Conservation (phyloP, 129 eudicot genomes). For the Cynara cardunculus region DNA sequence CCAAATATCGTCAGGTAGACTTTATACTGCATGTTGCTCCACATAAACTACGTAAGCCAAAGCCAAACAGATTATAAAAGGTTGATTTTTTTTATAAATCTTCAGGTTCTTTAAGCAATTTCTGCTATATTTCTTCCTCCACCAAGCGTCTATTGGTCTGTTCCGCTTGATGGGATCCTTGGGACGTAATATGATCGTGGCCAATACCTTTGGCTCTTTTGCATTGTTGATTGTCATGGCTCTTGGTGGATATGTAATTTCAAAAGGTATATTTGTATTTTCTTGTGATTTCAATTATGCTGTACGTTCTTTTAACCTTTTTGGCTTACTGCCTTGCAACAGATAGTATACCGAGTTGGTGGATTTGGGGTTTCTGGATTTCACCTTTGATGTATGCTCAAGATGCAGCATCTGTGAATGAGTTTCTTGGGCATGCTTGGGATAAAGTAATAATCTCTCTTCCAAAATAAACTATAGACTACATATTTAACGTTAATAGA, state of each 20-base stretch:
- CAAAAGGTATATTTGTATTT: constrained; percentile 55
- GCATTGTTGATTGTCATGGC: constrained; percentile 98
- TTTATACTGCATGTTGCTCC: not conserved
- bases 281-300: not conserved
- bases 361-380: constrained; percentile 99
- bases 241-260: constrained; percentile 93
- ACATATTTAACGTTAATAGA: not conserved
- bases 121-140: constrained; percentile 74
- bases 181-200: constrained; percentile 98
- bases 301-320: not conserved
- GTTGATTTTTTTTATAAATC: constrained; percentile 2
- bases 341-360: constrained; percentile 93
- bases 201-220: constrained; percentile 97
- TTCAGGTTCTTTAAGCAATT: constrained; percentile 83
- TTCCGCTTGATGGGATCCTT: constrained; percentile 93
- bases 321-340: constrained; percentile 27
- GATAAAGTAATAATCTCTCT: constrained; percentile 52
- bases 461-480: not conserved
- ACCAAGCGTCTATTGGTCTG: constrained; percentile 88
- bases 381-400: constrained; percentile 98
- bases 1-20: constrained; percentile 77
- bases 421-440: constrained; percentile 96
- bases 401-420: constrained; percentile 92
- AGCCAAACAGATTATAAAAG: not conserved
- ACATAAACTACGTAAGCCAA: not conserved